Conservation (phyloP, 2,329 filamentous ascomycete genomes). For the Nemania sp. region DNA sequence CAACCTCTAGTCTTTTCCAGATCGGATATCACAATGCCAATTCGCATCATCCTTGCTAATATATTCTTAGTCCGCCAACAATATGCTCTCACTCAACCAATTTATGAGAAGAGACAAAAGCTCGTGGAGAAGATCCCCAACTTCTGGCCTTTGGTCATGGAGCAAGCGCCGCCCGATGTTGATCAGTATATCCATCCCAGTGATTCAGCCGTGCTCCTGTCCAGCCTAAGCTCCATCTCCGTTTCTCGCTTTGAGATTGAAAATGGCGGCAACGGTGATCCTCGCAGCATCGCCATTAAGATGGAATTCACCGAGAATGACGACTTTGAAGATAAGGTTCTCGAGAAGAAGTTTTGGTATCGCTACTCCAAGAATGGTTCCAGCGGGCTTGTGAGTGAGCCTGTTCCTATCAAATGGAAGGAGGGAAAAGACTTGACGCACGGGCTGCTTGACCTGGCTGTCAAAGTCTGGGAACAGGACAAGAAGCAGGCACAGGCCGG, state of each 20-base stretch:
- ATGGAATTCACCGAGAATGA: constrained; percentile 87
- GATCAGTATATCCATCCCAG: constrained; percentile 88
- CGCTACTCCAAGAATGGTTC: constrained; percentile 75
- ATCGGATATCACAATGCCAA: background rate
- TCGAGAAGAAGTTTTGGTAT: constrained; percentile 95
- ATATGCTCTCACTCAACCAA: constrained; percentile 72
- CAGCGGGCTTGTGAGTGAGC: constrained; percentile 86
- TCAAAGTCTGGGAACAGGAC: constrained; percentile 75
- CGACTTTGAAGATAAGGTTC: constrained; percentile 79
- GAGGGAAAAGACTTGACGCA: constrained; percentile 84
- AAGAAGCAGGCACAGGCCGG: constrained; percentile 56
- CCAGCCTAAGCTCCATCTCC: constrained; percentile 73
- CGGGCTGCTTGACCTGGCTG: constrained; percentile 80
- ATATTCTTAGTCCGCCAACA: constrained; percentile 74
- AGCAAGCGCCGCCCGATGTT: constrained; percentile 85
- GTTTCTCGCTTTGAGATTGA: constrained; percentile 86
- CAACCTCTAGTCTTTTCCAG: background rate
- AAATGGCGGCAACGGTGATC: constrained; percentile 73
- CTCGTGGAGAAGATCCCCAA: constrained; percentile 79
- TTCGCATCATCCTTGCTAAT: constrained; percentile 9
- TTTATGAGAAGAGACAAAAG: constrained; percentile 81
- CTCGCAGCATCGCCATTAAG: constrained; percentile 80
- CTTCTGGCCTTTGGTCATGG: constrained; percentile 96
- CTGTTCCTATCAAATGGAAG: constrained; percentile 90
- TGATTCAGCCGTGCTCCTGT: constrained; percentile 79